These are phyloP conservation scores for Ochromonas danica DNA, from an alignment of 108 stramenopile species.

Conservation along the genomic window DNA sequence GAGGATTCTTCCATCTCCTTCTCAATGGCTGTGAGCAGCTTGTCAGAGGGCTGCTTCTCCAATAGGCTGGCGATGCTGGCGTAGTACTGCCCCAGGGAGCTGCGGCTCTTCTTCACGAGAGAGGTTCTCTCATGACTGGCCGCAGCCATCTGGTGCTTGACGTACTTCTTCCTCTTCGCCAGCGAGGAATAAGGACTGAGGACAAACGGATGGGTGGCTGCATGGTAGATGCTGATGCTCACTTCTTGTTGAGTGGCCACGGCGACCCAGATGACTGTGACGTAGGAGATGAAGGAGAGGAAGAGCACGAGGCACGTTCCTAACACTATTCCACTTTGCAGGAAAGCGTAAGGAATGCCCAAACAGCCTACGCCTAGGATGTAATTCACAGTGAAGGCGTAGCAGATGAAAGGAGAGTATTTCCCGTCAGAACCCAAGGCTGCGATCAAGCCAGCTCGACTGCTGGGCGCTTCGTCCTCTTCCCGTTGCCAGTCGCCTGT, in stretches of 20 bases:
- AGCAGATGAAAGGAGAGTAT: constrained; percentile 43
- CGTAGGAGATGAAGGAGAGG: constrained; percentile 44
- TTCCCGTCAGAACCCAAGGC: background rate
- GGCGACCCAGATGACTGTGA: constrained; percentile 59
- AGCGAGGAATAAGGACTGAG: background rate
- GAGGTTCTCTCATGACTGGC: background rate
- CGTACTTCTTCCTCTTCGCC: background rate
- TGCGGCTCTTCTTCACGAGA: background rate
- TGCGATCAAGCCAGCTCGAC: background rate
- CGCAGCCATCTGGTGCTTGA: background rate
- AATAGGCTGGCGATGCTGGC: background rate
- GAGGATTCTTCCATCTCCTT: background rate
- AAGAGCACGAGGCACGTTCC: constrained; percentile 39
- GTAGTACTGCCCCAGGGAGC: background rate
- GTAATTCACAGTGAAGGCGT: constrained; percentile 59
- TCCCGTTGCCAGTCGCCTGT: constrained; percentile 1
- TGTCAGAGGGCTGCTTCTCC: background rate
- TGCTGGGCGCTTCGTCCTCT: background rate
- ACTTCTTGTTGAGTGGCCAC: constrained; percentile 40
- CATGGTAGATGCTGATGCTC: background rate
- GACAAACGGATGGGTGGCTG: background rate
- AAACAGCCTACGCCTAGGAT: constrained; percentile 61
- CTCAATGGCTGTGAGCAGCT: background rate
- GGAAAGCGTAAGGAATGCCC: constrained; percentile 57
- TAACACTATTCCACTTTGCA: constrained; percentile 48